Evolutionary conservation across 352 stramenopile genomes (phyloP).

Genomic region (Pythium phragmiticola): DNA sequence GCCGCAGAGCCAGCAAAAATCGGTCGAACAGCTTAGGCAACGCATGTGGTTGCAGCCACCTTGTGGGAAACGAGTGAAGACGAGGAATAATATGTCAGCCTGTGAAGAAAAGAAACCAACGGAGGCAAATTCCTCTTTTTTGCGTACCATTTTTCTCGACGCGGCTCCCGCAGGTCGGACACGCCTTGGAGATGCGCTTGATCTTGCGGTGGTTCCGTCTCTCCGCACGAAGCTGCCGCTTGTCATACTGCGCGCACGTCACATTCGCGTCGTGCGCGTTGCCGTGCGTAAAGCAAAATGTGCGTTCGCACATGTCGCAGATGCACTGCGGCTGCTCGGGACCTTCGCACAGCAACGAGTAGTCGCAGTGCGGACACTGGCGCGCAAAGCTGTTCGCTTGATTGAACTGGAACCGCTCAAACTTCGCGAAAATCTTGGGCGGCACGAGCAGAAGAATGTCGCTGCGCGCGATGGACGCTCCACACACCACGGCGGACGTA

Average conservation of each 20-base stretch:
- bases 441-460: conserved; percentile 51
- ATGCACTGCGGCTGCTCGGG: conserved; percentile 48
- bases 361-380: conserved; percentile 58
- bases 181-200: conserved; percentile 77
- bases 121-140: too few species aligned
- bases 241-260: conserved; percentile 68
- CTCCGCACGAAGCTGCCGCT: conserved; percentile 77
- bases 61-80: neutral
- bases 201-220: conserved; percentile 21
- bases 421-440: conserved; percentile 65
- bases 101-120: too few species aligned
- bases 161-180: conserved; percentile 83
- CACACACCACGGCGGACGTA: conserved; percentile 24
- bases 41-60: conserved; percentile 93
- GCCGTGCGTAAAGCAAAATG: conserved; percentile 90
- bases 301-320: conserved; percentile 42
- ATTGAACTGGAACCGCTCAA: conserved; percentile 88
- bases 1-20: conserved; percentile 91
- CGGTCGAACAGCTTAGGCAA: conserved; percentile 78
- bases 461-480: conserved; percentile 35
- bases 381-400: conserved; percentile 64
- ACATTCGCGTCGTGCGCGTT: conserved; percentile 62
- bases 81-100: too few species aligned
- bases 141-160: conserved; percentile 76
- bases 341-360: conserved; percentile 49